phyloP scores from a whole-genome alignment of 257 asterid genomes.

The Nicotiana sylvestris region DNA sequence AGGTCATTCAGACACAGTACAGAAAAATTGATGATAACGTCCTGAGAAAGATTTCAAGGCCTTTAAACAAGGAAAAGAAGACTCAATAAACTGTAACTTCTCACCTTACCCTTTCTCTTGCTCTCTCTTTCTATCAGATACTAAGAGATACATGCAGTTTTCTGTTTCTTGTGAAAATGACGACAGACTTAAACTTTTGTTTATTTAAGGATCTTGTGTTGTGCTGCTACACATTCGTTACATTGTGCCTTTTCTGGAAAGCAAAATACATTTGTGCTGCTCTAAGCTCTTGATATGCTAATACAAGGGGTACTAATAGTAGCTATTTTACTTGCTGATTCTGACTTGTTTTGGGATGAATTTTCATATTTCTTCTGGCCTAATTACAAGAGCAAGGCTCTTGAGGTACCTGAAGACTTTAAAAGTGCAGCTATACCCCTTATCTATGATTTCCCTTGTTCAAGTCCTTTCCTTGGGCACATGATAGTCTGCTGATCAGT shows the following conservation, averaged over 20 bases:
- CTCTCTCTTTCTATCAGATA: background rate
- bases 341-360: background rate
- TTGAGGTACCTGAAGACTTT: background rate
- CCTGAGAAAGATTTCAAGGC: constrained; percentile 46
- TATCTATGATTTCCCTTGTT: background rate
- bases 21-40: constrained; percentile 42
- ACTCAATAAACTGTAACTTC: constrained; percentile 51
- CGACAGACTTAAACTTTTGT: background rate
- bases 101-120: background rate
- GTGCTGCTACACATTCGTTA: background rate
- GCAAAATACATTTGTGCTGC: background rate
- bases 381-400: background rate
- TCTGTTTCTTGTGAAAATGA: background rate
- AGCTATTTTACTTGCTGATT: background rate
- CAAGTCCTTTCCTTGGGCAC: background rate
- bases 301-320: background rate
- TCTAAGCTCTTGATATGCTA: background rate
- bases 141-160: constrained; percentile 2
- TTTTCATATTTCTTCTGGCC: background rate
- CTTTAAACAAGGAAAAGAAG: constrained; percentile 67
- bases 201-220: background rate
- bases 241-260: background rate
- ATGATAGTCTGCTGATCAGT: background rate
- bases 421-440: background rate
- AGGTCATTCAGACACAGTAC: constrained; percentile 45